Base-by-base conservation (phyloP, 2,329 filamentous ascomycete species). In the Didymella lethalis region DNA sequence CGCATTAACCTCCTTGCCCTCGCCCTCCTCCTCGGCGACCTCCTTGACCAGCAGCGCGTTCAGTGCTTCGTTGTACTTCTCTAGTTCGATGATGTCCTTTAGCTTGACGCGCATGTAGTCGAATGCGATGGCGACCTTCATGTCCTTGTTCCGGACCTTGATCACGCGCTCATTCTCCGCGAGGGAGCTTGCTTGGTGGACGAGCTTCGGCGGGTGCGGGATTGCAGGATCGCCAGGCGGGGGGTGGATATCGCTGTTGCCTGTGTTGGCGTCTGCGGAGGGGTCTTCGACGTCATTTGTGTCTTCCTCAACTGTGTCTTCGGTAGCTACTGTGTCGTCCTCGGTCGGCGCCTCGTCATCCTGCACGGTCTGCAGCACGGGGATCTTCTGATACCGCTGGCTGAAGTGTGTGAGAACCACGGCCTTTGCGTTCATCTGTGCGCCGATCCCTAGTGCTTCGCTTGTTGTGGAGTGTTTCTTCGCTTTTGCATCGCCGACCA, bases 361-460 rank as follows among this genome's bases (percentile, higher is more conserved):
- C 12, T 69, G 69, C 11, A 75, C 67, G 1, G 72, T 68, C 48
- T 85, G 81, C 4, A 86, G 76, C 2, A 83, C 79, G 2, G 85
- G 88, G 32, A 87, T 82, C 78, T 94, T 94, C 69, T 92, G 90
- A 77, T 99, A 99, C 7, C 95, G 85, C 80, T 99, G 95, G 54
- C 89, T 93, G 78, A 99, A 99, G 76, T 99, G 95, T 7, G 95
- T 99, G 48, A 99, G 83, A 54, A 99, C 80, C 16, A 95, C 88
- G 16, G 91, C 84, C 64, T 88, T 86, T 0, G 93, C 95, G 28
- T 85, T 78, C 95, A 99, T 99, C 45, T 82, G 79, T 12, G 85
- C 83, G 1, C 90, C 94, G 3, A 98, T 85, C 44, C 82, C 83
- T 3, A 99, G 84, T 0, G 95, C 95, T 79, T 99, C 95, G 14